Evolutionary conservation across 768 basidiomycete genomes (phyloP).

Genomic region (Royoungia palumana): DNA sequence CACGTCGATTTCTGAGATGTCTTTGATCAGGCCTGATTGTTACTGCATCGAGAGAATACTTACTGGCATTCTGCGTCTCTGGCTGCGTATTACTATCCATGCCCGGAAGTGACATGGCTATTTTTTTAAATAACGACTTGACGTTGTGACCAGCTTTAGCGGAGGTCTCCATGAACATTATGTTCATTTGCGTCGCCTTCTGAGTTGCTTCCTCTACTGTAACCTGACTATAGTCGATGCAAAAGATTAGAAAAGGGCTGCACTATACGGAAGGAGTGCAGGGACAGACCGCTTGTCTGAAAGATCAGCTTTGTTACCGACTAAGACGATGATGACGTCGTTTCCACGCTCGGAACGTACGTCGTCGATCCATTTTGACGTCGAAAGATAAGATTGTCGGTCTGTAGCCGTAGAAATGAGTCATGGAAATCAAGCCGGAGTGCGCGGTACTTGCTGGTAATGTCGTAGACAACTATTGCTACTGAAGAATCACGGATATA

Average conservation of each 20-base stretch:
- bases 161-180: conserved; percentile 99
- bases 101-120: conserved; percentile 95
- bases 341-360: conserved; percentile 95
- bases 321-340: conserved; percentile 97
- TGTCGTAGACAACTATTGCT: conserved; percentile 98
- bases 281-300: conserved; percentile 89
- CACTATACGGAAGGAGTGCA: neutral
- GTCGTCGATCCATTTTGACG: conserved; percentile 99
- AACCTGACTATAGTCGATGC: conserved; percentile 73
- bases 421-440: conserved; percentile 1
- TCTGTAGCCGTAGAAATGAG: conserved; percentile 44
- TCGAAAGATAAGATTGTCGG: conserved; percentile 97
- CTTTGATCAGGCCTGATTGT: conserved; percentile 4
- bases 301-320: conserved; percentile 98
- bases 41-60: conserved; percentile 11
- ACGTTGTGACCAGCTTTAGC: conserved; percentile 99
- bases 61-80: conserved; percentile 53
- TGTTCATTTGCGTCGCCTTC: conserved; percentile 83
- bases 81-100: conserved; percentile 80
- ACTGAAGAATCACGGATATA: conserved; percentile 99
- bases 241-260: conserved; percentile 6
- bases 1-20: conserved; percentile 80
- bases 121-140: conserved; percentile 98
- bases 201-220: conserved; percentile 95
- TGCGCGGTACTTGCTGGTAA: conserved; percentile 71